A percentile compares a stretch with the other conserved stretches of the same genome.
These are phyloP conservation scores for Rheum nobile DNA, from an alignment of 148 eudicot genomes.

Conservation along the genomic window DNA sequence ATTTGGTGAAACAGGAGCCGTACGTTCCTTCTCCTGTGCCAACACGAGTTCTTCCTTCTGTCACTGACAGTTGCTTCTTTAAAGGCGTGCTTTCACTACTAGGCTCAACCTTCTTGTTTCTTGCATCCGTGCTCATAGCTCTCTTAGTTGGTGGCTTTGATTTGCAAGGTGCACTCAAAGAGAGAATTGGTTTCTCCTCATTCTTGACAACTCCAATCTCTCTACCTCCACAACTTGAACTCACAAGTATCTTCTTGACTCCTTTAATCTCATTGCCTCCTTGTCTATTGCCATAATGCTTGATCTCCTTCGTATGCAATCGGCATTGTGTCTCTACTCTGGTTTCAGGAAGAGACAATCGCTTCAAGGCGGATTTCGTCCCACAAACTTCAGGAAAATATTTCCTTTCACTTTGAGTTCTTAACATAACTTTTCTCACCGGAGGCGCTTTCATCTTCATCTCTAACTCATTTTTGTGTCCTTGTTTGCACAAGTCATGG, in stretches of 20 bases:
- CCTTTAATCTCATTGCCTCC: not conserved
- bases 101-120: not conserved
- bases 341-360: not conserved
- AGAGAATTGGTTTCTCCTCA: not conserved
- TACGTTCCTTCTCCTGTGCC: not conserved
- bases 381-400: not conserved
- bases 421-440: not conserved
- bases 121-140: not conserved
- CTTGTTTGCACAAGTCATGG: not conserved
- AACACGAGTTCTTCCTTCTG: not conserved
- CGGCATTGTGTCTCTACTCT: not conserved
- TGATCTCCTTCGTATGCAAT: not conserved
- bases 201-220: not conserved
- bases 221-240: not conserved
- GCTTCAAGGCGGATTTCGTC: not conserved
- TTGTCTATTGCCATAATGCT: not conserved
- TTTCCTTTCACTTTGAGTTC: conserved; percentile 2
- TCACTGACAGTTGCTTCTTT: not conserved
- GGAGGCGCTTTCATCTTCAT: not conserved
- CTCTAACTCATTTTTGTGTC: not conserved
- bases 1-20: not conserved
- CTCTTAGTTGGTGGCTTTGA: not conserved
- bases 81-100: not conserved
- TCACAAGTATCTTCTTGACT: not conserved
- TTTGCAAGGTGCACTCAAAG: not conserved